Base-by-base conservation (phyloP, 257 asterid genomes). In the Przewalskia tangutica region DNA sequence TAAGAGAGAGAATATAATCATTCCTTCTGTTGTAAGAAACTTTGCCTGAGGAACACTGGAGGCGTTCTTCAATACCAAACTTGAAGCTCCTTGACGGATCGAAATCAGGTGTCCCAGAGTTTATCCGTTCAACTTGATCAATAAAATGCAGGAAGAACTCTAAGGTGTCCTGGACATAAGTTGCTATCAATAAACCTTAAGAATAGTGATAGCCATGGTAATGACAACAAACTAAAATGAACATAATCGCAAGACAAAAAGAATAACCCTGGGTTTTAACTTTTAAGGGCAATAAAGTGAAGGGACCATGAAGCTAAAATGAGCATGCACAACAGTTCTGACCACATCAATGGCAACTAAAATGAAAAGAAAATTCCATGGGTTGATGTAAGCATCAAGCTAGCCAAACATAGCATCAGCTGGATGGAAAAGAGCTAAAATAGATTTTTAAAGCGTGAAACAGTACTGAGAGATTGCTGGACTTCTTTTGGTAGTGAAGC, bases 141-240 rank as follows among this genome's bases (percentile, higher is more conserved):
- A 94, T 90, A 68, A 96, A 93, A 89, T 96, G 98, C 36, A 96
- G 93, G 90, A 96, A 96, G 89, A 93, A 96, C 89, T 96, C 99
- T 85, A 96, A 89, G 54, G 98, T 97, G 85, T 96, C 99, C 99
- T 96, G 85, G 46, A 88, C 56, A 81, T 40, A 56, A 65, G 8
- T 76, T 65, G 84, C 53, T 48, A 83, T 89, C 83, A 88, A 77
- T 78, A 82, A 68, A 63, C 73, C 59, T 56, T 32, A 55, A 75
- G 79, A 80, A 70, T 48, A 77, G 77, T 11, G 36, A 13, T 23
- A 71, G 54, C 78, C 13, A 81, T 53, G 48, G 58, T 16, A 38
- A 14, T 75, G 62, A 62, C 65, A 79, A 64, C 68, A 59, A 81
- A 53, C 50, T 62, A 83, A 40, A 65, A 77, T 34, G 75, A 42